These are phyloP conservation scores for Ophiostoma tasmaniense DNA, from an alignment of 2,329 filamentous ascomycete genomes.

Conservation along the genomic window DNA sequence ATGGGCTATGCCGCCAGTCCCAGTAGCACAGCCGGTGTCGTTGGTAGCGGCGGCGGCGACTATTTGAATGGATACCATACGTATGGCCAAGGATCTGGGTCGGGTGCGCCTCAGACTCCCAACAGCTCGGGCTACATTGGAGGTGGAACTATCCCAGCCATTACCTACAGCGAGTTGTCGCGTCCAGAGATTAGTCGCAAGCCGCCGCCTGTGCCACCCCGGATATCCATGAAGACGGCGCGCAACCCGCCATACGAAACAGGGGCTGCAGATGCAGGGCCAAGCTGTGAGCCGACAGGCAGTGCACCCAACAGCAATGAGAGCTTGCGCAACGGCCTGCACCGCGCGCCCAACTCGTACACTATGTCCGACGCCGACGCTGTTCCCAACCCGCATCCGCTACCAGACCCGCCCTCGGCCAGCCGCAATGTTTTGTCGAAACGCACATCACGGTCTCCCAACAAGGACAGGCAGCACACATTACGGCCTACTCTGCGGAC, in stretches of 20 bases:
- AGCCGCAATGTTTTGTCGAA: conserved; percentile 12
- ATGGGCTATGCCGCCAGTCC: neutral
- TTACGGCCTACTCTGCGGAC: conserved; percentile 55
- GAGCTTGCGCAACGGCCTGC: neutral
- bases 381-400: neutral
- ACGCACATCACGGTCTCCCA: conserved; percentile 36
- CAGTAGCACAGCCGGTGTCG: neutral
- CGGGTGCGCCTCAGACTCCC: conserved; percentile 3
- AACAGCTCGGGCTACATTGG: conserved; percentile 56
- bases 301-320: conserved; percentile 2
- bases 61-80: neutral
- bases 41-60: neutral
- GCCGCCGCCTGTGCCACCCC: conserved; percentile 33
- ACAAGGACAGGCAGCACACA: conserved; percentile 49
- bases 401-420: neutral
- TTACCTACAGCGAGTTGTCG: conserved; percentile 74
- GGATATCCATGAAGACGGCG: conserved; percentile 45
- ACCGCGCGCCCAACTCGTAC: neutral
- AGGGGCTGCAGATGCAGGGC: neutral
- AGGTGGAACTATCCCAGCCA: conserved; percentile 70
- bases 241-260: conserved; percentile 43
- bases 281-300: neutral
- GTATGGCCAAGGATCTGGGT: conserved; percentile 1
- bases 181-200: conserved; percentile 39
- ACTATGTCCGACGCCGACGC: neutral